These are phyloP conservation scores for Leptosphaerulina australis DNA, from an alignment of 2,329 filamentous ascomycete genomes.

Conservation along the genomic window DNA sequence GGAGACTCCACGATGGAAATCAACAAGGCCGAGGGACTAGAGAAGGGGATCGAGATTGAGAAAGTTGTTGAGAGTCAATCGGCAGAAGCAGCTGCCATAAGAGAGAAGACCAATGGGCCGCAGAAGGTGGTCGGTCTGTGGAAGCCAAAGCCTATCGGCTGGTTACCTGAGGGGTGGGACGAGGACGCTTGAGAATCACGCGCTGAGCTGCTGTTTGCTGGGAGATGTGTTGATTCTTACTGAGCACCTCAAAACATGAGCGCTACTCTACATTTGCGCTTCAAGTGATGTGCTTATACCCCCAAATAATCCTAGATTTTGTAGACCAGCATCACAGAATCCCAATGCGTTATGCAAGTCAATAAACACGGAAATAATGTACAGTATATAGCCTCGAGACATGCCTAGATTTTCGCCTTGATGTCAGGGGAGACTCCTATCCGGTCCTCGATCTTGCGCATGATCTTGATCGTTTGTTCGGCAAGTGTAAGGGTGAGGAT, in stretches of 20 bases:
- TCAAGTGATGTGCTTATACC: not conserved
- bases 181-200: constrained; percentile 20
- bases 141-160: constrained; percentile 42
- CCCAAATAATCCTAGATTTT: not conserved
- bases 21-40: constrained; percentile 7
- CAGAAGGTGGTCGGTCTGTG: constrained; percentile 42
- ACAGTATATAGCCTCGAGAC: not conserved
- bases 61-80: not conserved
- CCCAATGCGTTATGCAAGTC: constrained; percentile 8
- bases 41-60: not conserved
- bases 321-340: not conserved
- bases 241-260: not conserved
- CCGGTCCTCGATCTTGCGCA: constrained; percentile 75
- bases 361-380: constrained; percentile 2
- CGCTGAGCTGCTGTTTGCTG: not conserved
- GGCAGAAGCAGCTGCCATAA: too few relatives aligned
- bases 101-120: constrained; percentile 32
- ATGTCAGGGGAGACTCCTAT: constrained; percentile 55
- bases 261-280: too few relatives aligned
- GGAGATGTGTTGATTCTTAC: too few relatives aligned
- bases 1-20: constrained; percentile 14
- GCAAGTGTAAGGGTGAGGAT: constrained; percentile 91
- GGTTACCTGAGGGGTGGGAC: constrained; percentile 34
- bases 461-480: constrained; percentile 94
- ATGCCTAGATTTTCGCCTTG: constrained; percentile 54